Conservation (phyloP, 257 asterid species). For the Nicotiana attenuata region DNA sequence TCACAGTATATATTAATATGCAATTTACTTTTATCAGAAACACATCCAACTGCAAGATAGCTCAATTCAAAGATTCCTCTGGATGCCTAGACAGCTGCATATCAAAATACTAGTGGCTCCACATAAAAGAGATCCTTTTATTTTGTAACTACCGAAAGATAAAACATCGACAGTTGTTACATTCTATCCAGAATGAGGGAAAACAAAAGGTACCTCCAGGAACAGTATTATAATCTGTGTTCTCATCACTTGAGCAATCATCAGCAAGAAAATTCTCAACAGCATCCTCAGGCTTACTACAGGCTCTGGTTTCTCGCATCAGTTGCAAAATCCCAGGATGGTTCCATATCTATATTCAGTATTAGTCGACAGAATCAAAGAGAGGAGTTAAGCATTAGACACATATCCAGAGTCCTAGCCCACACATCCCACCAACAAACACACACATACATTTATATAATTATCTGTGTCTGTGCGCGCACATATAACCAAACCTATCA, state of each 20-base stretch:
- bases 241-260: conserved; percentile 86
- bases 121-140: background rate
- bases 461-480: background rate
- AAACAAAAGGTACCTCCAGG: conserved; percentile 65
- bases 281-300: conserved; percentile 55
- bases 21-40: background rate
- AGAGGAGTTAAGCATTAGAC: background rate
- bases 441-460: background rate
- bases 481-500: background rate
- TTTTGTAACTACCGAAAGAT: background rate
- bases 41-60: background rate
- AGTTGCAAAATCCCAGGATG: conserved; percentile 97
- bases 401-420: background rate
- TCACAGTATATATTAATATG: background rate
- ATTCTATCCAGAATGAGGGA: background rate
- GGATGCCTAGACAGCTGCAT: background rate
- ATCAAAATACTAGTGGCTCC: background rate
- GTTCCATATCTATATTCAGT: conserved; percentile 77
- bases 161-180: background rate
- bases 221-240: conserved; percentile 58
- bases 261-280: conserved; percentile 62
- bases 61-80: background rate
- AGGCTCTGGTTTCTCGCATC: conserved; percentile 68
- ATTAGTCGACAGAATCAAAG: background rate
- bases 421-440: background rate